Conservation (phyloP, 73 alveolate genomes). For the Symbiodinium natans region DNA sequence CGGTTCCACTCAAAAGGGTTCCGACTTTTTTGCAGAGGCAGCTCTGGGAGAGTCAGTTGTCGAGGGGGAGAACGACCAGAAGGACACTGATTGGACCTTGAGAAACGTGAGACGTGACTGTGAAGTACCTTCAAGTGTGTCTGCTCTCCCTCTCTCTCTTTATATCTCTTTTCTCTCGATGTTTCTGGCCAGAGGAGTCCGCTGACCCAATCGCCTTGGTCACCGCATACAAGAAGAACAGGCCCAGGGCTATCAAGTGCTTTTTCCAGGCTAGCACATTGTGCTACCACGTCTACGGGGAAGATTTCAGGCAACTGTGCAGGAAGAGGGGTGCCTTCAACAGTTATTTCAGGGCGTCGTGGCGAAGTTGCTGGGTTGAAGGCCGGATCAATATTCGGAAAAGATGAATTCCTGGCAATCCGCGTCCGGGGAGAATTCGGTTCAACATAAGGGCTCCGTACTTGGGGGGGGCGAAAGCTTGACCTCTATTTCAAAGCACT, state of each 20-base stretch:
- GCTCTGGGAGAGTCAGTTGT: slow-evolving; percentile 95
- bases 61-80: slow-evolving; percentile 95
- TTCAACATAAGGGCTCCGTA: too few species aligned
- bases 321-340: neutral
- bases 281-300: neutral
- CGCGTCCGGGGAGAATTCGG: too few species aligned
- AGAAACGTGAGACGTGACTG: neutral
- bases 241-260: slow-evolving; percentile 8
- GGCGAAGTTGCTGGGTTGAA: neutral
- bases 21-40: slow-evolving; percentile 2
- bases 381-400: too few species aligned
- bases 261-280: neutral
- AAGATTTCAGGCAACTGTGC: neutral
- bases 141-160: neutral
- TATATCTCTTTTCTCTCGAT: neutral
- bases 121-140: neutral
- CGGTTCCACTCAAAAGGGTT: neutral
- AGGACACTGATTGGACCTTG: neutral
- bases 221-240: slow-evolving; percentile 95
- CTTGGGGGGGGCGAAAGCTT: too few species aligned
- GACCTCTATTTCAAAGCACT: too few species aligned
- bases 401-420: too few species aligned
- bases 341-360: too few species aligned
- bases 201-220: slow-evolving; percentile 96
- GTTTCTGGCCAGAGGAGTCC: slow-evolving; percentile 17